Evolutionary conservation across 495 filamentous ascomycete species (phyloP).

Genomic region (Aspergillus mulundensis): DNA sequence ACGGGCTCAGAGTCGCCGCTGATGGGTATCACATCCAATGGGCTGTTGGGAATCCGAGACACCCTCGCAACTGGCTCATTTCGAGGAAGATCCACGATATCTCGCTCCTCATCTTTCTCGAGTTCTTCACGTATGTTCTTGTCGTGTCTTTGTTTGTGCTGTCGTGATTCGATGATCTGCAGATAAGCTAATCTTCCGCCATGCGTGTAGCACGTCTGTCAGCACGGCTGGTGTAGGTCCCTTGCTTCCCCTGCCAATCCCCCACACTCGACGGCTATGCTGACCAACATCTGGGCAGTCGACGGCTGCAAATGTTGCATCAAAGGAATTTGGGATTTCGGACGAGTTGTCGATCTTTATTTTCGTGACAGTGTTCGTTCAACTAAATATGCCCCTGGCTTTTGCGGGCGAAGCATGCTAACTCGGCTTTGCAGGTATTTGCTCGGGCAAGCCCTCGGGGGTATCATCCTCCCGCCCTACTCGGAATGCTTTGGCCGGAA

Average conservation of each 20-base stretch:
- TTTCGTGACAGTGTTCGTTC: constrained; percentile 35
- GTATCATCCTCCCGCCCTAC: constrained; percentile 48
- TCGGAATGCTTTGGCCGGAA: constrained; percentile 52
- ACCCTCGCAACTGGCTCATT: constrained; percentile 40
- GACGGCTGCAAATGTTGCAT: constrained; percentile 31
- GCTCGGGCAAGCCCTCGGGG: constrained; percentile 47
- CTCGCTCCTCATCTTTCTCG: constrained; percentile 33
- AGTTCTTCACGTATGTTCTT: constrained; percentile 39
- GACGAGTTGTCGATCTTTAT: constrained; percentile 33
- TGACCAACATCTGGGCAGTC: constrained; percentile 21
- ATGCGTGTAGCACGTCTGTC: constrained; percentile 30
- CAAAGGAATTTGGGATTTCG: constrained; percentile 27
- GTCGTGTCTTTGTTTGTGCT: background rate
- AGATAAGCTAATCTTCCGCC: background rate
- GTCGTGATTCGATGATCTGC: background rate
- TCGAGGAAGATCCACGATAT: constrained; percentile 34
- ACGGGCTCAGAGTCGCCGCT: constrained; percentile 31
- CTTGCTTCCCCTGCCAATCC: background rate
- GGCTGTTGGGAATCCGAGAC: constrained; percentile 29
- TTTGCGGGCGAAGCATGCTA: background rate
- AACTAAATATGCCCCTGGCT: background rate
- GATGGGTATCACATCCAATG: constrained; percentile 38
- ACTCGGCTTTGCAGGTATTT: constrained; percentile 33
- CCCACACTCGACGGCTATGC: constrained; percentile 1
- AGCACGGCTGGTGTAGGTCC: constrained; percentile 39